These are phyloP conservation scores for Eucalyptus caleyi DNA, from an alignment of 345 rosid genomes.

Conservation along the genomic window DNA sequence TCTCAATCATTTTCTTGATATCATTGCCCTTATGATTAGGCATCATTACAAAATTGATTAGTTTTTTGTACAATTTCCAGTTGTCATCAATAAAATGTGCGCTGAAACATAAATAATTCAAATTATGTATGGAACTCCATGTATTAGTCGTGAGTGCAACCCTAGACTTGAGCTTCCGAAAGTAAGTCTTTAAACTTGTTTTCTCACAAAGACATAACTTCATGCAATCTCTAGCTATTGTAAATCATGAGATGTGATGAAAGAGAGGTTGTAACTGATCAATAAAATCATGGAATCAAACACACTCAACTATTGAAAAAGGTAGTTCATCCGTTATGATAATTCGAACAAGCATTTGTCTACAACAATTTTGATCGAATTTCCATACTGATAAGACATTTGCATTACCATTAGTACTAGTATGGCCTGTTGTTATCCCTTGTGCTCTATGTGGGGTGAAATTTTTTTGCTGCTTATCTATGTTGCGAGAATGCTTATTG, in stretches of 20 bases:
- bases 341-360: rapidly evolving
- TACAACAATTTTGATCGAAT: rapidly evolving
- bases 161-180: rapidly evolving
- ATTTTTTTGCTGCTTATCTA: rapidly evolving
- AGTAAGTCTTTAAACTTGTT: too few relatives aligned
- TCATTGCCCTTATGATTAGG: rapidly evolving
- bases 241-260: too few relatives aligned
- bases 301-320: too few relatives aligned
- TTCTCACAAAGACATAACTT: rapidly evolving
- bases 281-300: too few relatives aligned
- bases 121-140: rapidly evolving
- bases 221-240: too few relatives aligned
- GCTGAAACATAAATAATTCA: rapidly evolving
- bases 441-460: rapidly evolving
- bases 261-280: too few relatives aligned
- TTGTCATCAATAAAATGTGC: too few relatives aligned
- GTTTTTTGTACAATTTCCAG: rapidly evolving
- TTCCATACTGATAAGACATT: rapidly evolving
- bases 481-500: too few relatives aligned
- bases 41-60: too few relatives aligned
- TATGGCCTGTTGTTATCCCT: rapidly evolving
- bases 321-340: rapidly evolving
- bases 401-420: too few relatives aligned
- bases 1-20: too few relatives aligned
- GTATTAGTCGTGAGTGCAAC: rapidly evolving